phyloP scores from a whole-genome alignment of 2,329 filamentous ascomycete genomes.

The Nemania diffusa region DNA sequence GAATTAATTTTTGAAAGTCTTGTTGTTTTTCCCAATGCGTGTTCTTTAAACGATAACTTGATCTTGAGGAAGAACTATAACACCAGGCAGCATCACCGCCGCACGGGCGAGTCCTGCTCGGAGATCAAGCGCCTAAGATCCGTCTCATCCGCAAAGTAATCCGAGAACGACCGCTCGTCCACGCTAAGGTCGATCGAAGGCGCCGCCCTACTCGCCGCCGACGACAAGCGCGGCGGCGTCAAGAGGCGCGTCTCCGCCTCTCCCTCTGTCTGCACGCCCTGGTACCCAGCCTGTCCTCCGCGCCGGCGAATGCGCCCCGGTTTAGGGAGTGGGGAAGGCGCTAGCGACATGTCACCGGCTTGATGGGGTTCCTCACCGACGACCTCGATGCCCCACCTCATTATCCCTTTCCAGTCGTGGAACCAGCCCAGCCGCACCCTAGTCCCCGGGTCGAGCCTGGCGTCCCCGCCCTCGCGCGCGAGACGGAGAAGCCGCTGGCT shows the following conservation, averaged over 20 bases:
- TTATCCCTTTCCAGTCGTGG: neutral
- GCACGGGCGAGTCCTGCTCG: neutral
- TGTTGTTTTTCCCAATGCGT: too few species aligned
- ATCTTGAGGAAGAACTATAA: too few species aligned
- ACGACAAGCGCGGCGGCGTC: neutral
- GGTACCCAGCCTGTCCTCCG: neutral
- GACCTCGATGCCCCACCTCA: slow-evolving; percentile 21
- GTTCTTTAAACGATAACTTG: too few species aligned
- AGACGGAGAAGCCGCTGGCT: slow-evolving; percentile 2
- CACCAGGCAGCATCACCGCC: neutral
- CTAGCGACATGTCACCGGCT: neutral
- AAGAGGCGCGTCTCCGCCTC: neutral
- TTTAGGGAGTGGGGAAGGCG: neutral
- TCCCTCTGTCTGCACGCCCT: too few species aligned
- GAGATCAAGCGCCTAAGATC: neutral
- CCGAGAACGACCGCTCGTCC: neutral
- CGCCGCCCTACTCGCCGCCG: neutral
- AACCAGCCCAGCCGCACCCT: slow-evolving; percentile 18
- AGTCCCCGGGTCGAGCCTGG: neutral
- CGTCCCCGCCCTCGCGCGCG: neutral
- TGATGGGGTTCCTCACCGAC: neutral
- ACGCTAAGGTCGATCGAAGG: neutral
- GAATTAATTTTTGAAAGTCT: too few species aligned
- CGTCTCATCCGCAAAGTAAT: neutral
- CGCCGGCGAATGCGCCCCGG: neutral